Evolutionary conservation across 169 alveolate species (phyloP), one percentile per base, ranked within the genome.

Genomic region (Plasmodium blacklocki): DNA sequence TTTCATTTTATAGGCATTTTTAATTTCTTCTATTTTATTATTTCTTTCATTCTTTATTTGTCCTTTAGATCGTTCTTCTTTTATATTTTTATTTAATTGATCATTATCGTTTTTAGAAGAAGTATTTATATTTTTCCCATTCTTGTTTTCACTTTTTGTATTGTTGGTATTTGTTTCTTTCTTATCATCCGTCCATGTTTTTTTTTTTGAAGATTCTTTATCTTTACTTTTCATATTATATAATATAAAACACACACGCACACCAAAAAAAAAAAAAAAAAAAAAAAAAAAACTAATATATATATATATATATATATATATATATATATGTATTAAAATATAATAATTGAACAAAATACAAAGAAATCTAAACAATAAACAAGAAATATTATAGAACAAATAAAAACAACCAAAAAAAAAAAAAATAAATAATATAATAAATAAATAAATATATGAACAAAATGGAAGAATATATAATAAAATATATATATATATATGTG

Each of bases 161-260:
- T 43, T 15, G 18, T 19, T 74, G 1, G 74, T 19, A 39, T 74
- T 60, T n/a, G 63, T 7, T 45, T 73, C 88, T 62, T 59, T 60
- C 43, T 39, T 18, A 0, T 74, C 88, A 7, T 60, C 50, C 15
- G 63, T 54, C 74, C 47, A 39, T 39, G 47, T 39, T 39, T 39
- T 62, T 43, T 60, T 74, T 39, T 32, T 74, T 43, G 74, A 60
- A 43, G 29, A 11, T 19, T 49, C 54, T n/a, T 50, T 50, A 12
- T 47, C 64, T 6, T 26, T 73, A 26, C 19, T 56, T 29, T 56
- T 6, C 11, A 49, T 29, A 18, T 12, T 47, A 18, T 47, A 49
- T 50, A n/a, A 4, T 18, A 7, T 47, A 9, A 32, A 8, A 56
- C 18, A 29, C 11, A 73, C 15, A 32, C 11, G 39, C 43, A 73